phyloP scores from a whole-genome alignment of 192 early-diverging fungal species.

The Coemansia sp. region DNA sequence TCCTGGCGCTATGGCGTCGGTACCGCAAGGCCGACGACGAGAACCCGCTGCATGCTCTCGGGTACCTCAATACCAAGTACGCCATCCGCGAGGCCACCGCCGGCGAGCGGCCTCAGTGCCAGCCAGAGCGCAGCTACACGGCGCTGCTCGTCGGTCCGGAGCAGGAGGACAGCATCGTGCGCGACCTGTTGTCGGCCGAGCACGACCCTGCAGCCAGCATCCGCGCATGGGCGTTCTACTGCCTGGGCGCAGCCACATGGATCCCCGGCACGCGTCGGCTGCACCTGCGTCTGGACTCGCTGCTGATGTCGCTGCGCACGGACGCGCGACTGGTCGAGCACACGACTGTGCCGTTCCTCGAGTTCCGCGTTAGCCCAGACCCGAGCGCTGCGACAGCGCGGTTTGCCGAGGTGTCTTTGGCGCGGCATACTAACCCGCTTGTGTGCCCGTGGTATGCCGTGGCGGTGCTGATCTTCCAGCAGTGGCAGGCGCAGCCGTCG shows the following conservation, averaged over 20 bases:
- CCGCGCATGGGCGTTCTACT: slow-evolving; percentile 54
- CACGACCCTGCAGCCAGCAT: slow-evolving; percentile 32
- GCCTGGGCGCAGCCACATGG: slow-evolving; percentile 54
- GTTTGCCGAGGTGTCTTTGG: slow-evolving; percentile 52
- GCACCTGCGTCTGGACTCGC: slow-evolving; percentile 55
- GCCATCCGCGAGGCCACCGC: slow-evolving; percentile 57
- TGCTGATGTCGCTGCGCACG: slow-evolving; percentile 47
- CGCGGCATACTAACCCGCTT: slow-evolving; percentile 40
- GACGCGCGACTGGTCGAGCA: slow-evolving; percentile 56
- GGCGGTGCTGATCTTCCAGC: slow-evolving; percentile 44
- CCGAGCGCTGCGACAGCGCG: slow-evolving; percentile 41
- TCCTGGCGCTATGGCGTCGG: slow-evolving; percentile 57
- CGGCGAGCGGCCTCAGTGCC: slow-evolving; percentile 38
- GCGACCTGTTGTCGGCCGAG: slow-evolving; percentile 33
- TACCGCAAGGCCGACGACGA: slow-evolving; percentile 46
- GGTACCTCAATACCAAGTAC: slow-evolving; percentile 58
- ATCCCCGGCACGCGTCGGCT: slow-evolving; percentile 49
- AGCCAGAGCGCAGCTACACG: slow-evolving; percentile 45
- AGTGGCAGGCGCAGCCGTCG: slow-evolving; percentile 55
- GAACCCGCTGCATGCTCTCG: slow-evolving; percentile 55
- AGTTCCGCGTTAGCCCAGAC: slow-evolving; percentile 56
- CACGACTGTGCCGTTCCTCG: slow-evolving; percentile 54
- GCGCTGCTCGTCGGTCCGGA: slow-evolving; percentile 36
- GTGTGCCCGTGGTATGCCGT: slow-evolving; percentile 53
- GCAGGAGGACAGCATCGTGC: slow-evolving; percentile 47